Evolutionary conservation across 805 yeast genomes (phyloP), one percentile per base, ranked within the genome.

Genomic region (Ogataea haglerorum): DNA sequence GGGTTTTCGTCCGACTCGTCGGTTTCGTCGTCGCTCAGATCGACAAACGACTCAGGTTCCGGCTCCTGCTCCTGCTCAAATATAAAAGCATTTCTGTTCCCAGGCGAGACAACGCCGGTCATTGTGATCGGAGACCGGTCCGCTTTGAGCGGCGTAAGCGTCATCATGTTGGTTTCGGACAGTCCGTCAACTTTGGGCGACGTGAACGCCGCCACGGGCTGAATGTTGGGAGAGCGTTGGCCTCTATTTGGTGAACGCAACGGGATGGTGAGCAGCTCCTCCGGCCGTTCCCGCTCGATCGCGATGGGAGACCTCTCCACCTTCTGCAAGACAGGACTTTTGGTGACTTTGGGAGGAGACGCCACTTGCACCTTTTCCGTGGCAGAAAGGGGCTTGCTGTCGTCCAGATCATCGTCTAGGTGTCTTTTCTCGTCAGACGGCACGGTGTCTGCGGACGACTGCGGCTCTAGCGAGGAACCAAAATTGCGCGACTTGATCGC

Each of bases 211-310:
- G 54, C 36, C 10, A 43, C 25, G 6, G 45, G 46, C 1, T 43
- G 40, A 3, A 23, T 24, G n/a, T 30, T 15, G 19, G 51, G 43
- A 0, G 50, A 36, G 5, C 22, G 22, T 2, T 38, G 34, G 10
- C 40, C 19, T 36, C 64, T 48, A 30, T 48, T 52, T 2, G 67
- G 67, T 12, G 67, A 61, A 38, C 65, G 50, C 13, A 57, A 30
- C 10, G 67, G 65, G 23, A 59, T 59, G 4, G 53, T 49, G 23
- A 56, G 43, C 22, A 52, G 24, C n/a, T 52, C 53, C 13, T 49
- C 55, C 15, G 46, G 52, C 10, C 23, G 10, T 10, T 27, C 19
- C 10, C n/a, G 13, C 18, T 17, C 15, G n/a, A 18, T 30, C 8
- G 43, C 36, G 6, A 33, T 17, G 4, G 40, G 38, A 15, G 32